Evolutionary conservation across 768 basidiomycete species (phyloP), one percentile per base, ranked within the genome.

Genomic region (Suillus occidentalis): DNA sequence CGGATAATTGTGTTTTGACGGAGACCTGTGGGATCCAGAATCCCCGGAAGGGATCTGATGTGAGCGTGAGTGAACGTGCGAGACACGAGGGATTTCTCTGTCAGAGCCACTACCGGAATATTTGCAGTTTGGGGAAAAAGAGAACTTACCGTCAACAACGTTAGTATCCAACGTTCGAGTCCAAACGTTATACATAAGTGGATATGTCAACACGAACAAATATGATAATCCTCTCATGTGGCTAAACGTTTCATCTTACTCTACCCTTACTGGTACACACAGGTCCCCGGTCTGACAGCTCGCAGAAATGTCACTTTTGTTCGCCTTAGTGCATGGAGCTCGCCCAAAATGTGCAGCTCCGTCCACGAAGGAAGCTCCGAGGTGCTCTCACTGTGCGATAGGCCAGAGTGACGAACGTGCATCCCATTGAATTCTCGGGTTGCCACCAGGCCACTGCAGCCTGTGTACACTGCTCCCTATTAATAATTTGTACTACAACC

Each of bases 401-500:
- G 53, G 53, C 20, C 20, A 55, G 36, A 16, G 40, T 6, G 58
- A 42, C 58, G 10, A 59, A 59, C 58, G 58, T 59, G 40, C 18
- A 36, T 55, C 6, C 53, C 6, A n/a, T 34, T 13, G 20, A n/a
- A 25, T 39, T 25, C 22, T 58, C 4, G 16, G 25, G 25, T 25
- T 4, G 22, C 40, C 16, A 59, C 58, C 18, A 28, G 5, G 12
- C 18, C 10, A 20, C 39, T 31, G 16, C 2, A 40, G 39, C 37
- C 37, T 12, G 25, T 40, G 2, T n/a, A 60, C 10, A 61, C 4
- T 28, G 13, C 28, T 62, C 37, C 60, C 16, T 64, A 64, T 64
- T 64, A 64, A 64, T 64, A 64, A 42, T 42, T 12, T 0, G 28
- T 22, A 10, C 62, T 60, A 5, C n/a, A 31, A 2, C 22, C 5